Evolutionary conservation across 2,329 filamentous ascomycete genomes (phyloP).

Genomic region (Phaeomoniella chlamydospora): DNA sequence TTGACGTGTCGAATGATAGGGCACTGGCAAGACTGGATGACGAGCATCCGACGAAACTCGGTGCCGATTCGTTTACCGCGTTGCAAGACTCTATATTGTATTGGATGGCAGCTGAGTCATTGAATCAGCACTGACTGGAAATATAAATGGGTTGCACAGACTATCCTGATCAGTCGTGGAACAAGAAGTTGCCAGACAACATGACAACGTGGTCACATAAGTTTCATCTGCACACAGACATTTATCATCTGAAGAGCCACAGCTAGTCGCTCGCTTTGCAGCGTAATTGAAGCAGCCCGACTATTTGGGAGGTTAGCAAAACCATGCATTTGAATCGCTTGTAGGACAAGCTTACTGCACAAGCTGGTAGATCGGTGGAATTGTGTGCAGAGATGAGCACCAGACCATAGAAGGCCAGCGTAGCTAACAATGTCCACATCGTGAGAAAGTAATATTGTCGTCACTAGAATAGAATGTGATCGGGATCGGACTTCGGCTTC

Average conservation of each 20-base stretch:
- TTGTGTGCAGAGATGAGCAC: neutral
- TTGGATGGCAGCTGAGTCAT: slow-evolving; percentile 9
- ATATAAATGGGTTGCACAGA: slow-evolving; percentile 3
- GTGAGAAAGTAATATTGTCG: too few relatives aligned
- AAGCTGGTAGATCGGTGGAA: neutral
- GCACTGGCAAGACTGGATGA: slow-evolving; percentile 4
- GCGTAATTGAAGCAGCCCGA: slow-evolving; percentile 12
- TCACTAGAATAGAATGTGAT: too few relatives aligned
- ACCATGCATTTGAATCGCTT: neutral
- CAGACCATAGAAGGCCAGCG: neutral
- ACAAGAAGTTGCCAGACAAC: slow-evolving; percentile 11
- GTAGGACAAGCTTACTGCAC: slow-evolving; percentile 1
- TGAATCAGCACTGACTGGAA: neutral
- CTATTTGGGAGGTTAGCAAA: slow-evolving; percentile 4
- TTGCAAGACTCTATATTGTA: slow-evolving; percentile 13
- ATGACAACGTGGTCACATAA: slow-evolving; percentile 12
- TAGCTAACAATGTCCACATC: slow-evolving; percentile 2
- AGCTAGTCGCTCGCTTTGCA: slow-evolving; percentile 9
- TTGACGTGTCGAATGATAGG: slow-evolving; percentile 1
- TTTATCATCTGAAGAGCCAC: slow-evolving; percentile 11
- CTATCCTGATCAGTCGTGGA: slow-evolving; percentile 10
- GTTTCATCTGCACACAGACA: slow-evolving; percentile 10
- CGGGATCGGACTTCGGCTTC: too few relatives aligned
- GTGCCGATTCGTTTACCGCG: slow-evolving; percentile 12
- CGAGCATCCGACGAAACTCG: slow-evolving; percentile 13